Conservation (phyloP, 2,329 filamentous ascomycete genomes). For the Fusarium sp. region DNA sequence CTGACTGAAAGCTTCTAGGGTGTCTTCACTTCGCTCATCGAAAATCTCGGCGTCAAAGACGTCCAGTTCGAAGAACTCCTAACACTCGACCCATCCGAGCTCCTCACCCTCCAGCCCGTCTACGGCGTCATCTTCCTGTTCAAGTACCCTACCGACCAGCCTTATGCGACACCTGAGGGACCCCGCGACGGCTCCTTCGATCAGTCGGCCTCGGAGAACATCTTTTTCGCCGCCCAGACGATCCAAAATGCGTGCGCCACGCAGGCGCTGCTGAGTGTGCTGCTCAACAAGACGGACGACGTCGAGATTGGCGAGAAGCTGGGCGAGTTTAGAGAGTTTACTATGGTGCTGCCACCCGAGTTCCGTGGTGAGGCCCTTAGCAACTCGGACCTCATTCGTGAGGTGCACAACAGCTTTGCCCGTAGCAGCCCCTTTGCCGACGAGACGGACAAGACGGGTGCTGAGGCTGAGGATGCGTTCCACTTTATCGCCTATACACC, state of each 20-base stretch:
- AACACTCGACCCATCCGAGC: conserved; percentile 81
- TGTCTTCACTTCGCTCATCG: conserved; percentile 96
- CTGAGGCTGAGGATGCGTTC: conserved; percentile 85
- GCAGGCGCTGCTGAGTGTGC: conserved; percentile 90
- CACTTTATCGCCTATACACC: conserved; percentile 97
- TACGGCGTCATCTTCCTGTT: conserved; percentile 99
- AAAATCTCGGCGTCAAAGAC: conserved; percentile 87
- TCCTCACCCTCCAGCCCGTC: conserved; percentile 78
- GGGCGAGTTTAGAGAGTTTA: conserved; percentile 87
- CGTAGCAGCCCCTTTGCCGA: conserved; percentile 90
- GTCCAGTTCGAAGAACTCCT: conserved; percentile 98
- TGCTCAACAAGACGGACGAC: conserved; percentile 81
- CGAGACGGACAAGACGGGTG: conserved; percentile 76
- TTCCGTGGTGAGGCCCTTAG: conserved; percentile 70
- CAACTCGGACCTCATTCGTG: conserved; percentile 75
- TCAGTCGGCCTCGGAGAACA: conserved; percentile 74
- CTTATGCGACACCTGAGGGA: conserved; percentile 67
- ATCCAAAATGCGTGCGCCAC: conserved; percentile 99
- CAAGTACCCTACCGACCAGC: conserved; percentile 85
- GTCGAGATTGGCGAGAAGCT: conserved; percentile 80
- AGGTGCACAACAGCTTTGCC: conserved; percentile 91
- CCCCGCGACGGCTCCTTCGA: conserved; percentile 88
- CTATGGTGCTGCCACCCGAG: conserved; percentile 82
- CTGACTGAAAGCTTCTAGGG: conserved; percentile 63
- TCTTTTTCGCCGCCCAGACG: conserved; percentile 97